Evolutionary conservation across 179 eudicot species (phyloP).

Genomic region (Monotropa hypopitys): DNA sequence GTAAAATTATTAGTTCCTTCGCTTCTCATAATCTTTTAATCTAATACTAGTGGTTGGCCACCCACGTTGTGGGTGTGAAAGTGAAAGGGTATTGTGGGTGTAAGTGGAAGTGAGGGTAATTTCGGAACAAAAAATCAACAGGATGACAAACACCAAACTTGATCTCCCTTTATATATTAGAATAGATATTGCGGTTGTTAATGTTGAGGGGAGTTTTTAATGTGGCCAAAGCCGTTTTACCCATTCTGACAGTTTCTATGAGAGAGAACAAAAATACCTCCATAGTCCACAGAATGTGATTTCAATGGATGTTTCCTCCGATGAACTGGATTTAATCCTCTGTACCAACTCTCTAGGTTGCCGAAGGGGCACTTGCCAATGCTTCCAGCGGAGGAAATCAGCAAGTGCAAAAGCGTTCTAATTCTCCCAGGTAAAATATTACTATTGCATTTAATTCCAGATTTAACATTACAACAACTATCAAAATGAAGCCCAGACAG

Average conservation of each 20-base stretch:
- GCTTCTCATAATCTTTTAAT: not conserved
- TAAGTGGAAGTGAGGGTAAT: no score
- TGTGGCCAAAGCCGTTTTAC: not conserved
- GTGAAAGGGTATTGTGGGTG: no score
- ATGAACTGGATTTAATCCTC: constrained; percentile 3
- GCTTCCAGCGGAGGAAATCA: constrained; percentile 24
- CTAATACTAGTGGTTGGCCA: no score
- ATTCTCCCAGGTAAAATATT: constrained; percentile 38
- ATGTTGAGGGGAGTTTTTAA: not conserved
- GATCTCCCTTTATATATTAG: not conserved
- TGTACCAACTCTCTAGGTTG: constrained; percentile 24
- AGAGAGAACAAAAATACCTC: not conserved
- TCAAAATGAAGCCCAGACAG: not conserved
- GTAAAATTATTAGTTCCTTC: not conserved
- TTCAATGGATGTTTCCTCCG: not conserved
- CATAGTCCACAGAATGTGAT: not conserved
- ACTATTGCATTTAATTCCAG: not conserved
- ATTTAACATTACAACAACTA: not conserved
- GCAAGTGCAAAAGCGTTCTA: constrained; percentile 24
- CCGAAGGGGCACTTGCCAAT: constrained; percentile 25
- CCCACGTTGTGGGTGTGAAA: no score
- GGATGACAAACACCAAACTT: no score
- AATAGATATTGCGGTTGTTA: not conserved
- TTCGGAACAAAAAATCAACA: no score
- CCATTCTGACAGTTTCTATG: not conserved